Conservation (phyloP, 106 monocot genomes). For the Phalaenopsis equestris region DNA sequence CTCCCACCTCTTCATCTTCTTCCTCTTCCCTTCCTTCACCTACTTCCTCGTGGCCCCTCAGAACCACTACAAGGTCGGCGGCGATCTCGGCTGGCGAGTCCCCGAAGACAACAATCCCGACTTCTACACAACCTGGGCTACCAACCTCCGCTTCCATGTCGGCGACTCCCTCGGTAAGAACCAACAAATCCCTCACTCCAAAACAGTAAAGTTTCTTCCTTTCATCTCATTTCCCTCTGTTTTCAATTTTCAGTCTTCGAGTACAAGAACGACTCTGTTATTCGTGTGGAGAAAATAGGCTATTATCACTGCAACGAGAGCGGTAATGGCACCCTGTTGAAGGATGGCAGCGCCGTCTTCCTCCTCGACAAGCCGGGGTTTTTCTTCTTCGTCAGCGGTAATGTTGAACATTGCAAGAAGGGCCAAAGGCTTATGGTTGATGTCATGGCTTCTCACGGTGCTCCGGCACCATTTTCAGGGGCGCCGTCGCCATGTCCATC, state of each 20-base stretch:
- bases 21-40: conserved; percentile 1
- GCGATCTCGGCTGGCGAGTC: conserved; percentile 21
- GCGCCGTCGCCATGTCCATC: neutral
- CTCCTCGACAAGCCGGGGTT: conserved; percentile 27
- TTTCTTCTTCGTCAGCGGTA: conserved; percentile 35
- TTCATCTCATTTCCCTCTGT: neutral
- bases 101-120: conserved; percentile 13
- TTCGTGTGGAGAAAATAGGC: conserved; percentile 26
- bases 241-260: conserved; percentile 8
- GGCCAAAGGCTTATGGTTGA: conserved; percentile 35
- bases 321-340: neutral
- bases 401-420: conserved; percentile 24
- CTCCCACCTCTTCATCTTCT: neutral
- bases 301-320: conserved; percentile 57
- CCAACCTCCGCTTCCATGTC: conserved; percentile 27
- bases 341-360: conserved; percentile 27
- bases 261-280: conserved; percentile 41
- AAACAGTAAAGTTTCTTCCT: too few species aligned
- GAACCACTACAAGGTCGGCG: conserved; percentile 24
- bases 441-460: neutral
- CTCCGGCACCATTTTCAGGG: conserved; percentile 2
- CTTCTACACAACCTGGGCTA: conserved; percentile 31
- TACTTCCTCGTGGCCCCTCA: neutral
- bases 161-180: conserved; percentile 16
- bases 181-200: too few species aligned